Evolutionary conservation across 2,329 filamentous ascomycete species (phyloP), one percentile per base, ranked within the genome.

Genomic region (Aureobasidium lini): DNA sequence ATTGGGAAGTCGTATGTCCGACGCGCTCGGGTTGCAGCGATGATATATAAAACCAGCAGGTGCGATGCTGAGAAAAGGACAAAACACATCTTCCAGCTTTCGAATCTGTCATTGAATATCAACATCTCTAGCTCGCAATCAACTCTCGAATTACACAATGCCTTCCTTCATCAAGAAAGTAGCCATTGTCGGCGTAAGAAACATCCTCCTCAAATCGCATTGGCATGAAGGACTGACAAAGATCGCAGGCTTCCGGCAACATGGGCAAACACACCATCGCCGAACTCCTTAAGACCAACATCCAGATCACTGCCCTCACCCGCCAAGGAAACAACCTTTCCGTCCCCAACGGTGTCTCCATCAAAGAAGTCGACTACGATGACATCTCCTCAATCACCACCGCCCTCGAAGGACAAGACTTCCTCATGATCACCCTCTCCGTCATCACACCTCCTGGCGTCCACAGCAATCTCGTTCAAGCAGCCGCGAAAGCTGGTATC

Each of bases 291-390:
- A 62, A 64, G 16, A 64, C 64, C 29, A 67, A 67, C 59, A 69
- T 68, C 48, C 68, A 72, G 16, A 60, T 76, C 57, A 75, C 74
- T 1, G 71, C 74, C 58, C 66, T 77, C 42, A 72, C 73, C n/a
- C 73, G 75, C n/a, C 57, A 61, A 39, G 71, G 65, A 63, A 73
- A 69, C 70, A 72, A 63, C 11, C 82, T 81, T 34, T 63, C 34
- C 60, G 60, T 63, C 10, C 65, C 65, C 23, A 29, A 37, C 28
- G 65, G 61, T 48, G 44, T 71, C 43, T 47, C 48, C 7, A 47
- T 66, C 43, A 64, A 62, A 29, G 61, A 66, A 44, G 64, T 66
- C 52, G 63, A 70, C 64, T 69, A 69, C 63, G 42, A 61, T 49
- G 49, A 64, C 58, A 64, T 64, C n/a, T 53, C 57, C 4, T 61